Evolutionary conservation across 495 filamentous ascomycete genomes (phyloP), one percentile per base, ranked within the genome.

Genomic region (Baudoinia panamericana): DNA sequence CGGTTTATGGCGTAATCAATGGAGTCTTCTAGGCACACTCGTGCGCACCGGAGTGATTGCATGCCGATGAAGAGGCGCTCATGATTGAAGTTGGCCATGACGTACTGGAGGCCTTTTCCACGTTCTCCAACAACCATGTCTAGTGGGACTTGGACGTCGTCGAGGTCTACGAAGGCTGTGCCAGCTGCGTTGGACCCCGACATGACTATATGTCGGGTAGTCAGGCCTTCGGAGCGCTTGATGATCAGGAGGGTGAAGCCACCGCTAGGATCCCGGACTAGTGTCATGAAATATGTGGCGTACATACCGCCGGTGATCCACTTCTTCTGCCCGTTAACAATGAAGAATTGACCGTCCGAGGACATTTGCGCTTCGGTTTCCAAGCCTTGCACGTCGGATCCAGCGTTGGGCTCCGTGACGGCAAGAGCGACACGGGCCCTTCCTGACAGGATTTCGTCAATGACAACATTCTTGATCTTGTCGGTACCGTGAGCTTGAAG

Each of bases 11-110:
- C 88, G 66, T 94, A 96, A 56, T 93, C 92, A 59, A 95, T 71
- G 11, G 80, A 79, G 61, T 96, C 90, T 58, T 96, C 88, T 64
- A 82, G 94, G 74, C 86, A 94, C 43, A 97, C 90, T 56, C 90
- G 85, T 23, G 84, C 76, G 74, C 96, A 96, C 42, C 90, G 87
- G 39, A 90, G 58, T 48, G 78, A 93, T 64, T 97, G 90, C 67
- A 97, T 97, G 63, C 95, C 84, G 61, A 96, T 96, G 33, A 88
- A 88, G 47, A 97, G 84, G 36, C 90, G 81, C 65, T 96, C 90
- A 70, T 96, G 90, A 71, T 97, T 97, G 70, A 97, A 97, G 70
- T 97, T 97, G 43, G 85, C 92, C 85, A 94, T 92, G 66, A 92
- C 81, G 39, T 84, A 73, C 63, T 87, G 85, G 73, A 97, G 95